Percentiles rank a stretch among this genome's conserved stretches.
Evolutionary conservation across 345 rosid genomes (phyloP).

Genomic region (Erysimum cheiranthoides): DNA sequence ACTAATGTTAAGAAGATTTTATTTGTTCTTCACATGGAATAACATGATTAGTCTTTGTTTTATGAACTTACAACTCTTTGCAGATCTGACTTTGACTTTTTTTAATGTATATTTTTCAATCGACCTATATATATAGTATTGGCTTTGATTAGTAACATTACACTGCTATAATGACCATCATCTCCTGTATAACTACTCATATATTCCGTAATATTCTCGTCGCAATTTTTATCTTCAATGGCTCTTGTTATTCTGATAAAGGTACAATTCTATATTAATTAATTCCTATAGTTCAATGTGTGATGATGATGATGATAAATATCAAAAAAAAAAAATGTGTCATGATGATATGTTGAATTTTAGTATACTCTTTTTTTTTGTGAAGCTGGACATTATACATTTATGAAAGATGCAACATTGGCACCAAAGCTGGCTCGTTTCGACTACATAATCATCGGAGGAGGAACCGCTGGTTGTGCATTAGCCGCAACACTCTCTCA

Average conservation of each 20-base stretch:
- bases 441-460: constrained; percentile 3
- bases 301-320: background rate
- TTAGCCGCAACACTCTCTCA: constrained; percentile 70
- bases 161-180: background rate
- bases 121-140: background rate
- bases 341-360: background rate
- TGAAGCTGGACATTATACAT: background rate
- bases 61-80: background rate
- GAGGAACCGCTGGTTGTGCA: constrained; percentile 36
- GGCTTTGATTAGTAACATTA: background rate
- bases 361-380: background rate
- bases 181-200: background rate
- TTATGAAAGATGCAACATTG: background rate
- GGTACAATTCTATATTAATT: background rate
- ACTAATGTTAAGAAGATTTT: background rate
- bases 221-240: background rate
- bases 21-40: constrained; percentile 11
- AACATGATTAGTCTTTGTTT: background rate
- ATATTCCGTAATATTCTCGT: background rate
- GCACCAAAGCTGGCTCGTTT: background rate
- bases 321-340: too few species aligned
- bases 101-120: too few species aligned
- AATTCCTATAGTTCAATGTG: background rate
- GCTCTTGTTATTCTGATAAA: background rate
- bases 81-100: background rate